Base-by-base conservation (phyloP, 768 basidiomycete genomes). In the Paxillus ammoniavirescens region DNA sequence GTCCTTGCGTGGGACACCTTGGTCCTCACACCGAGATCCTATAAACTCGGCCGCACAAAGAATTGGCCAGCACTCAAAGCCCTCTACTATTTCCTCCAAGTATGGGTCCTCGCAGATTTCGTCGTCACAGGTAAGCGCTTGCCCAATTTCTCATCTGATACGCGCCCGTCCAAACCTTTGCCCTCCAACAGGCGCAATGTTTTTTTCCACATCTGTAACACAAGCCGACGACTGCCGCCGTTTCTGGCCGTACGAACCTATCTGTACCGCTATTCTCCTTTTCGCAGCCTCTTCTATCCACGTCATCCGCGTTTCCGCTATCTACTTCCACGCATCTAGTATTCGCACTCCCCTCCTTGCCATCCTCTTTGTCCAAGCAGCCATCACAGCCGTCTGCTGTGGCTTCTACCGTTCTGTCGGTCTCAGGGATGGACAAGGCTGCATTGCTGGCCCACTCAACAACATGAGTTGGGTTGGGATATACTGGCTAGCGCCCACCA, bases 1-100 rank as follows among this genome's bases (percentile, higher is more conserved):
- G 89, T 93, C 52, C 87, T 90, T 0, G 91, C 91, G 7, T 93
- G 91, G 91, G 91, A 93, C 63, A 85, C 90, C 35, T 83, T 93
- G 62, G 91, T 93, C 35, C 80, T 93, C 46, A 86, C 85, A 8
- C 91, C 91, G 0, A 75, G 91, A 50, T 84, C 86, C 44, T 92
- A 84, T 81, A 80, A 84, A 28, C 82, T 93, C 53, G 66, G 83
- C 56, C 82, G 79, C 60, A 73, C 78, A 10, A 71, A 73, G 45
- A 74, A 78, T 23, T 93, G 91, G 91, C 90, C 91, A 2, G 68
- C 79, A 1, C 82, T 93, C 66, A 93, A 93, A 70, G 68, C 83
- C 37, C 73, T 91, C 51, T 91, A 85, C 73, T 80, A 87, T 67
- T 83, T 93, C 65, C 68, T 93, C 47, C 75, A 89, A 28, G 14